Base-by-base conservation (phyloP, 371 early-diverging fungal genomes). In the Mucor piriformis region DNA sequence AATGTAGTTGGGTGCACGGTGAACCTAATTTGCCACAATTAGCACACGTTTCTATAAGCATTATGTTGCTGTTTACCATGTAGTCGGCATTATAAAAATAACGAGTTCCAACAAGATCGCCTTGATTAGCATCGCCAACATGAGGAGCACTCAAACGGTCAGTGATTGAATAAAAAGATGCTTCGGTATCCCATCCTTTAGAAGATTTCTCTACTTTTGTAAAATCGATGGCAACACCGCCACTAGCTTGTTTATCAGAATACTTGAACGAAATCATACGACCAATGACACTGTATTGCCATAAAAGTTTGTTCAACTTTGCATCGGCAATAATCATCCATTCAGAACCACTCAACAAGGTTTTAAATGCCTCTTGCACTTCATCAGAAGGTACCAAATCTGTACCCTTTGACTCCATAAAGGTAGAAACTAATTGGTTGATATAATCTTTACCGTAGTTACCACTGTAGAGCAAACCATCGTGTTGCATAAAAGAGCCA, bases 401-500 rank as follows among this genome's bases (percentile, higher is more conserved):
- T 5, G 69, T 69, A 7, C 43, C 66, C 15, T 56, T 50, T 5
- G 69, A 60, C 40, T 62, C 63, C 11, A 57, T 56, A 49, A 68
- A 66, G 5, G 70, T 44, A 20, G 55, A 25, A 6, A 74, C 18
- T 4, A 70, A 54, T 27, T 66, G 66, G 32, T 62, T 60, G 44
- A 64, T 61, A 32, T 61, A 74, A 10, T 63, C 67, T 24, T 68
- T 62, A 23, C 74, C 74, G 38, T 74, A 74, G 27, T 70, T 70
- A 3, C 71, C 74, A 18, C 57, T 68, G 33, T 70, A 70, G 2
- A 74, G 57, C 2, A 71, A 50, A 0, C 68, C 68, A 8, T 40
- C 20, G 32, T 74, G 74, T n/a, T 70, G 70, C 59, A 74, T 67
- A 40, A 70, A 74, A 0, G 74, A 70, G 3, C 74, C 74, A 54